A percentile compares a stretch with the other conserved stretches of the same genome.
Evolutionary conservation across 164 flowering plant species (phyloP).

Genomic region (Litsea cubeba): DNA sequence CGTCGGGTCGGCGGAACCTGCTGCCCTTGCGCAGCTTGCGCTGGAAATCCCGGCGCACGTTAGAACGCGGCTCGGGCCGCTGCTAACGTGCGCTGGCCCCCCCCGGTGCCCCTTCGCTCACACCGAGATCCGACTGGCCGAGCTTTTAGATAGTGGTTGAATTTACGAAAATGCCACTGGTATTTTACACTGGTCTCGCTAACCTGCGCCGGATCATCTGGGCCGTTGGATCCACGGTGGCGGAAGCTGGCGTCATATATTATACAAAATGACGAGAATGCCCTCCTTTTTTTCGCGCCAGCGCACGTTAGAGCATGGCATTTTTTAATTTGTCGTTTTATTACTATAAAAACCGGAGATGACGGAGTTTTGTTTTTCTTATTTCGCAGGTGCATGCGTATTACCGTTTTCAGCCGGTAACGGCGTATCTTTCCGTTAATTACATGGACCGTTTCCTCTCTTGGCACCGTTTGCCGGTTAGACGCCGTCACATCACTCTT

Average conservation of each 20-base stretch:
- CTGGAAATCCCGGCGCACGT: conserved; percentile 3
- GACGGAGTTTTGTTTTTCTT: not conserved
- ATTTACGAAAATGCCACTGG: not conserved
- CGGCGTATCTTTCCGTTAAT: conserved; percentile 91
- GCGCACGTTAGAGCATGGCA: conserved; percentile 12
- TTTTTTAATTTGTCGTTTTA: not conserved
- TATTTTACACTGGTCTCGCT: not conserved
- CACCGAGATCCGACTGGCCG: no score
- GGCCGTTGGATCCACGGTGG: not conserved
- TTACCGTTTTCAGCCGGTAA: conserved; percentile 71
- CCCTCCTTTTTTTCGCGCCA: not conserved
- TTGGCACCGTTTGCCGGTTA: conserved; percentile 69
- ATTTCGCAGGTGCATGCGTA: conserved; percentile 62
- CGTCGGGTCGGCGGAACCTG: no score
- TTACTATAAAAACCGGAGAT: not conserved
- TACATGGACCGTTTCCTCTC: conserved; percentile 84
- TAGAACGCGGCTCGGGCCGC: not conserved
- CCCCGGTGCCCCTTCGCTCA: no score
- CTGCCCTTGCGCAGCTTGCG: no score
- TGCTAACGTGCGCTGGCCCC: not conserved
- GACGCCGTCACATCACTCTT: conserved; percentile 17
- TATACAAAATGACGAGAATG: not conserved
- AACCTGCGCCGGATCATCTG: not conserved
- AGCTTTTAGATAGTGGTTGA: not conserved
- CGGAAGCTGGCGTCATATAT: no score